Percentiles rank a stretch among this genome's conserved stretches.
phyloP scores from a whole-genome alignment of 108 stramenopile genomes.

The Stephanodiscus triporus region DNA sequence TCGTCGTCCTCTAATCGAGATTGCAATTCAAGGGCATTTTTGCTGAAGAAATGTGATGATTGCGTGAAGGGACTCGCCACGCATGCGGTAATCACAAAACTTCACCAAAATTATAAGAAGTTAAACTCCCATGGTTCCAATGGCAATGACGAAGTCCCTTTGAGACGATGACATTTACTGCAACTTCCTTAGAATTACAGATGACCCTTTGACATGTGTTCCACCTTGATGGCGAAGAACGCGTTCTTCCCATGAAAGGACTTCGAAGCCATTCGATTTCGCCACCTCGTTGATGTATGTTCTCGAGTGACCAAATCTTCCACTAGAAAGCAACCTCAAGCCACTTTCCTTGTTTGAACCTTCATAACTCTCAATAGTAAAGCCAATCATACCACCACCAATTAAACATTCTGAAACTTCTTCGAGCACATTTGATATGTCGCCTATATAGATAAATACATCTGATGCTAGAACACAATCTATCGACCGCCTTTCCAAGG shows the following conservation, averaged over 20 bases:
- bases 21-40: too few species aligned
- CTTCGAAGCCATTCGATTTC: conserved; percentile 13
- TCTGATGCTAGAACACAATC: conserved; percentile 33
- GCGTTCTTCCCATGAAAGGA: conserved; percentile 28
- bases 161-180: not conserved
- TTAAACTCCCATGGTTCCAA: too few species aligned
- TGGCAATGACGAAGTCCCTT: too few species aligned
- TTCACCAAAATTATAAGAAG: too few species aligned
- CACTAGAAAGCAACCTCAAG: conserved; percentile 24
- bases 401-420: conserved; percentile 3
- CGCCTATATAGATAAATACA: conserved; percentile 42
- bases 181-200: conserved; percentile 17
- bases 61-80: too few species aligned
- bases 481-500: conserved; percentile 12
- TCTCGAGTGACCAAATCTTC: conserved; percentile 32
- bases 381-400: conserved; percentile 24
- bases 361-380: conserved; percentile 31
- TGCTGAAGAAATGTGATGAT: too few species aligned
- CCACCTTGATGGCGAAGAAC: conserved; percentile 30
- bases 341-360: conserved; percentile 1
- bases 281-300: conserved; percentile 26
- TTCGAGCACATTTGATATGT: conserved; percentile 21
- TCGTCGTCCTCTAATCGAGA: not conserved
- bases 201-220: conserved; percentile 20
- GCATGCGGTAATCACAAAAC: too few species aligned